Conservation (phyloP, 352 stramenopile genomes). For the Phytophthora multivora region DNA sequence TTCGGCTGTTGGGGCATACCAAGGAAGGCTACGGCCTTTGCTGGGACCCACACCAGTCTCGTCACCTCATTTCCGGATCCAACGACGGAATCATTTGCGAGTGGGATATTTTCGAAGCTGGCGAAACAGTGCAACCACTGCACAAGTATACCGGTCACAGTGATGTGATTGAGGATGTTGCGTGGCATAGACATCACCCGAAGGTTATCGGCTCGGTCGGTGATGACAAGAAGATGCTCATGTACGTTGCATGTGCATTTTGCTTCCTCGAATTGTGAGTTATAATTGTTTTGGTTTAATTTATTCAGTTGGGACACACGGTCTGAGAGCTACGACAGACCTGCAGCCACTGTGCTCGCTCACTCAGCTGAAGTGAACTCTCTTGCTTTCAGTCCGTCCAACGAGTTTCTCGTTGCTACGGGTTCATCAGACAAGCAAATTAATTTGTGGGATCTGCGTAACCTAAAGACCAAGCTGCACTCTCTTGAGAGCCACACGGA, state of each 20-base stretch:
- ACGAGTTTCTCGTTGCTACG: conserved; percentile 96
- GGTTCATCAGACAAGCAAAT: conserved; percentile 94
- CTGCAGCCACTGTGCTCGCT: conserved; percentile 80
- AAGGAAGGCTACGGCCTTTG: conserved; percentile 95
- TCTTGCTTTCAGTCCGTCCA: conserved; percentile 96
- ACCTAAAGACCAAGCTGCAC: conserved; percentile 94
- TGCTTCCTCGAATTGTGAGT: not conserved
- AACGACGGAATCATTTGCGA: conserved; percentile 97
- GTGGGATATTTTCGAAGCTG: conserved; percentile 93
- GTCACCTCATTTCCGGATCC: conserved; percentile 92
- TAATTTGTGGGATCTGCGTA: conserved; percentile 98
- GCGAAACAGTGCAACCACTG: conserved; percentile 81
- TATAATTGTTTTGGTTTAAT: not conserved
- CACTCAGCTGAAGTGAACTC: conserved; percentile 97
- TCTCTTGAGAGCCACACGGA: conserved; percentile 95
- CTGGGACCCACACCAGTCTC: conserved; percentile 92
- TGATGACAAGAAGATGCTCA: conserved; percentile 94
- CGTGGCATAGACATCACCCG: conserved; percentile 94
- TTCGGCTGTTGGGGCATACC: conserved; percentile 67
- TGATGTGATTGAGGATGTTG: conserved; percentile 97
- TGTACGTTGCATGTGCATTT: conserved; percentile 58
- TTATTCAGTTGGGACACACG: conserved; percentile 74
- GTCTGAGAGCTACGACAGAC: conserved; percentile 67
- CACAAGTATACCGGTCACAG: conserved; percentile 93
- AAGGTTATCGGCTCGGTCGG: conserved; percentile 96